Percentiles rank a stretch among this genome's conserved stretches.
Evolutionary conservation across 768 basidiomycete species (phyloP).

Genomic region (Auricularia cornea): DNA sequence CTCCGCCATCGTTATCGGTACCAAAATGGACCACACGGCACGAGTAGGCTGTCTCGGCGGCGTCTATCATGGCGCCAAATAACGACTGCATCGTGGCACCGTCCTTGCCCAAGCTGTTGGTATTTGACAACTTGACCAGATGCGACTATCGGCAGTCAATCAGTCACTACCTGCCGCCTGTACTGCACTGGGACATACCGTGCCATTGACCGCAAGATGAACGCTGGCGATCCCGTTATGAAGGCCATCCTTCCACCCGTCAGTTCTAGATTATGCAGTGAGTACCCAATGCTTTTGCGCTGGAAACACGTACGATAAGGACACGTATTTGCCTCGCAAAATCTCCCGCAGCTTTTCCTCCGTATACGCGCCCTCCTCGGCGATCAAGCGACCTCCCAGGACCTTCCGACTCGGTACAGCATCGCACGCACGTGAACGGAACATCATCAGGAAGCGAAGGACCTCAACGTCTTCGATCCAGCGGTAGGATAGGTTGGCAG

Average conservation of each 20-base stretch:
- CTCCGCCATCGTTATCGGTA: background rate
- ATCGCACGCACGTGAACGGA: background rate
- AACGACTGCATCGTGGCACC: background rate
- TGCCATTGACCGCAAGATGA: background rate
- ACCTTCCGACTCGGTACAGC: background rate
- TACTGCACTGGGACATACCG: no score
- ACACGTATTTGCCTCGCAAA: background rate
- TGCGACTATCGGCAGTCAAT: background rate
- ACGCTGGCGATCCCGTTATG: background rate
- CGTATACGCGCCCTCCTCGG: background rate
- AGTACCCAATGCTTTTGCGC: no score
- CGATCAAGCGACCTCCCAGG: background rate
- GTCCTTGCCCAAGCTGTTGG: background rate
- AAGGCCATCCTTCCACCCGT: background rate
- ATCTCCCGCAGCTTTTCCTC: background rate
- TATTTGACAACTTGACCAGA: background rate
- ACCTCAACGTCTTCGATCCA: background rate
- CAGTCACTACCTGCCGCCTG: background rate
- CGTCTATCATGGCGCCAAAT: background rate
- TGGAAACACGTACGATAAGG: background rate
- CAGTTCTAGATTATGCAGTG: background rate
- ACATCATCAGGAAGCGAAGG: background rate
- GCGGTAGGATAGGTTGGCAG: background rate
- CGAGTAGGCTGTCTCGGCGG: background rate
- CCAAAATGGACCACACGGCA: background rate